These are phyloP conservation scores for Penicillium diatomitis DNA, from an alignment of 495 filamentous ascomycete species.

Conservation along the genomic window DNA sequence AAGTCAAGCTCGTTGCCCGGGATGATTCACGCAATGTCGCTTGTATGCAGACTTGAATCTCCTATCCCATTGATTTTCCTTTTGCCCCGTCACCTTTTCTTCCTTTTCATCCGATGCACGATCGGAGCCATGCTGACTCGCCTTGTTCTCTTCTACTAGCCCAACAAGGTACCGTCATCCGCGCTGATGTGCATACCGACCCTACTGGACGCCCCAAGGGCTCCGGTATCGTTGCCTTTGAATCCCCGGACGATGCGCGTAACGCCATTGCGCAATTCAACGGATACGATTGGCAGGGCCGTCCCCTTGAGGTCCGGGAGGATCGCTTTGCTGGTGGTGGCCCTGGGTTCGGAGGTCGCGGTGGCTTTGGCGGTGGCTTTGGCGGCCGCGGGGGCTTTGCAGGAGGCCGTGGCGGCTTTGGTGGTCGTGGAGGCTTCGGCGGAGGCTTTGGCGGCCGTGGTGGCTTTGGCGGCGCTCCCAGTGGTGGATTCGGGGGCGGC, in stretches of 20 bases:
- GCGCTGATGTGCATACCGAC: slow-evolving; percentile 90
- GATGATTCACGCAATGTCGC: background rate
- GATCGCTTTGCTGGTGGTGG: slow-evolving; percentile 76
- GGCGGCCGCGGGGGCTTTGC: slow-evolving; percentile 36
- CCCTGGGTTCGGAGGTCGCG: slow-evolving; percentile 38
- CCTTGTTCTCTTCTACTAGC: slow-evolving; percentile 41
- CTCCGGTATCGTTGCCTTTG: slow-evolving; percentile 94
- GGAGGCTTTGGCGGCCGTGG: slow-evolving; percentile 29
- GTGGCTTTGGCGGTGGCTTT: slow-evolving; percentile 33
- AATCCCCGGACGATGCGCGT: slow-evolving; percentile 85
- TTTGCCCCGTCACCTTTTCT: slow-evolving; percentile 6
- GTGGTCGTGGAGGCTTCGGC: slow-evolving; percentile 34
- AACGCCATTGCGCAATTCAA: slow-evolving; percentile 97
- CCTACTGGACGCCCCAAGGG: slow-evolving; percentile 90
- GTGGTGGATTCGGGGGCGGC: slow-evolving; percentile 26
- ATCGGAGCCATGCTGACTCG: slow-evolving; percentile 14
- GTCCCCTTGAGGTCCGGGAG: slow-evolving; percentile 86
- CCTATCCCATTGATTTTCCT: background rate
- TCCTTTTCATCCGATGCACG: slow-evolving; percentile 1
- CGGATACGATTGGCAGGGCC: slow-evolving; percentile 97
- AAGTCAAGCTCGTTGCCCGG: slow-evolving; percentile 29
- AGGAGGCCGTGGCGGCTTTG: slow-evolving; percentile 40
- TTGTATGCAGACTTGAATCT: background rate
- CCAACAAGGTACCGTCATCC: slow-evolving; percentile 72
- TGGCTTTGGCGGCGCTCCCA: slow-evolving; percentile 21